These are phyloP conservation scores for Magnolia sinica DNA, from an alignment of 164 flowering plant species.

Conservation along the genomic window DNA sequence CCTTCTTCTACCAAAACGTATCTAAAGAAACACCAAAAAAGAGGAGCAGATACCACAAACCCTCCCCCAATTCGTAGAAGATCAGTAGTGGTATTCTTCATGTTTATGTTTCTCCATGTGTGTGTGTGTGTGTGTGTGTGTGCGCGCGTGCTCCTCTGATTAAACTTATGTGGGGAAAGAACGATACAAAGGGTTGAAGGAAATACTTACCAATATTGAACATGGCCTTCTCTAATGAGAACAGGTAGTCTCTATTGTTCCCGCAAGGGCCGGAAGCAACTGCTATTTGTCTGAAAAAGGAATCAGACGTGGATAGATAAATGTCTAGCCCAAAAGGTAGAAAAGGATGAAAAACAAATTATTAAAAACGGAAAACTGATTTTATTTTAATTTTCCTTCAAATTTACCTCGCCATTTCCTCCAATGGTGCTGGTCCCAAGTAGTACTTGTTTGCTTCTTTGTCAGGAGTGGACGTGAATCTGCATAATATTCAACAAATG, in stretches of 20 bases:
- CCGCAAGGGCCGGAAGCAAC: conserved; percentile 94
- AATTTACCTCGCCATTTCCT: conserved; percentile 86
- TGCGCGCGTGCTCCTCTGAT: no score
- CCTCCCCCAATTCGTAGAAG: not conserved
- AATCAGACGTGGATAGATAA: not conserved
- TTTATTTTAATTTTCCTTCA: no score
- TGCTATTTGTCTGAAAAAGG: conserved; percentile 78
- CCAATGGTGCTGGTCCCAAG: conserved; percentile 91
- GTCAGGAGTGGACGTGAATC: conserved; percentile 93
- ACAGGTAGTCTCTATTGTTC: conserved; percentile 88
- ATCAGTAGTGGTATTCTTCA: no score
- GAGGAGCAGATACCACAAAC: not conserved
- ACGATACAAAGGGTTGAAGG: not conserved
- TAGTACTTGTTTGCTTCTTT: conserved; percentile 77
- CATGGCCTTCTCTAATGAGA: conserved; percentile 82
- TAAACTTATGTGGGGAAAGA: no score
- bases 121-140: no score
- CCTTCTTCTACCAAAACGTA: not conserved
- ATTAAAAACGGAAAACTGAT: no score
- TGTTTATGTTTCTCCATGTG: no score
- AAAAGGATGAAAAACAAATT: not conserved
- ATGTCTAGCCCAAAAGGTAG: not conserved
- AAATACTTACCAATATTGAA: conserved; percentile 58
- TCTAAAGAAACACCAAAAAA: not conserved
- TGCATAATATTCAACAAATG: conserved; percentile 28